Conservation (phyloP, 2,329 filamentous ascomycete species). For the Orbilia brochopaga region DNA sequence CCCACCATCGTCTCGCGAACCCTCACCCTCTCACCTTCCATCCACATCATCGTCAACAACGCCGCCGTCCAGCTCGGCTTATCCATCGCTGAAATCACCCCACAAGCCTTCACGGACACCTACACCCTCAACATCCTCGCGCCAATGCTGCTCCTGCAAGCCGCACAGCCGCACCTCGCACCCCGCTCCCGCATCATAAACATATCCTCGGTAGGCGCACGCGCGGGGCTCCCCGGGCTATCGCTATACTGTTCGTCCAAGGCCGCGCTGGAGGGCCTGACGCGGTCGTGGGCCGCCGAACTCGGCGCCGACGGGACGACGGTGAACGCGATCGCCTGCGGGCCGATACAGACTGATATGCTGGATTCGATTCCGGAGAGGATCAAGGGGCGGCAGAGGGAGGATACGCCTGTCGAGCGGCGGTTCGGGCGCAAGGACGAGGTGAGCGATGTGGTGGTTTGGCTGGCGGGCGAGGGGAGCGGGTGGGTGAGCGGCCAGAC, state of each 20-base stretch:
- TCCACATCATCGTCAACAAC: conserved; percentile 58
- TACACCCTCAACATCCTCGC: conserved; percentile 67
- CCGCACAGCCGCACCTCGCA: conserved; percentile 63
- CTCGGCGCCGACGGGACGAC: conserved; percentile 66
- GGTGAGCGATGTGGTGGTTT: conserved; percentile 65
- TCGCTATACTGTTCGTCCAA: conserved; percentile 66
- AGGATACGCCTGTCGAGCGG: conserved; percentile 63
- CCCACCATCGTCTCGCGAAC: conserved; percentile 56
- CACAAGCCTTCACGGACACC: conserved; percentile 64
- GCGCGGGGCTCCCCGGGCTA: conserved; percentile 56
- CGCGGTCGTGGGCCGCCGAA: conserved; percentile 67
- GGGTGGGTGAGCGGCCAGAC: conserved; percentile 65
- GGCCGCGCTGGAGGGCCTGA: conserved; percentile 67
- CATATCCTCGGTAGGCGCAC: conserved; percentile 64
- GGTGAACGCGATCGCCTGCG: conserved; percentile 68
- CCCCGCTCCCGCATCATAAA: conserved; percentile 65
- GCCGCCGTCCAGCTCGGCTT: conserved; percentile 58
- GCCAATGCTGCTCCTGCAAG: conserved; percentile 64
- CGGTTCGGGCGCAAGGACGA: conserved; percentile 64
- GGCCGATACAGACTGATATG: conserved; percentile 67
- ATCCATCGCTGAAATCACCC: conserved; percentile 59
- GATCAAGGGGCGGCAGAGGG: conserved; percentile 62
- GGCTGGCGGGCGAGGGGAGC: conserved; percentile 63
- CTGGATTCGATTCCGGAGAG: conserved; percentile 62
- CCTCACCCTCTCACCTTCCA: conserved; percentile 53